A percentile compares a stretch with the other conserved stretches of the same genome.
Conservation (phyloP, 2,329 filamentous ascomycete genomes). For the Penicillium brasilianum region DNA sequence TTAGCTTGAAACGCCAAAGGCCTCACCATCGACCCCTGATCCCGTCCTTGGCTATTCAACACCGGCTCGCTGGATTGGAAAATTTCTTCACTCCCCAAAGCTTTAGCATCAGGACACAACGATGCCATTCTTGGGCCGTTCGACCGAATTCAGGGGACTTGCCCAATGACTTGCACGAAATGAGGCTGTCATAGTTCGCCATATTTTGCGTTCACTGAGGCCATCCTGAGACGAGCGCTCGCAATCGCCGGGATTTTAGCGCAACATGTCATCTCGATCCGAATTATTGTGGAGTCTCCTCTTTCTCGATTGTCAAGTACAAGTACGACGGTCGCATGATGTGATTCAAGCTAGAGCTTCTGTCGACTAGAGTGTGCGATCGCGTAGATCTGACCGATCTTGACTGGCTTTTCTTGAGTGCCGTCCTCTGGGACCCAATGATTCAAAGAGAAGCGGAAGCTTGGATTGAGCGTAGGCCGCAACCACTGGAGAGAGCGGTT, state of each 20-base stretch:
- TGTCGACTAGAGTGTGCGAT: neutral
- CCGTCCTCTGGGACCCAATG: neutral
- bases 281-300: neutral
- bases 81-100: neutral
- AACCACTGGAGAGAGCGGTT: too few relatives aligned
- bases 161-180: neutral
- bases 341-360: neutral
- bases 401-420: neutral
- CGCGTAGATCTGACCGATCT: neutral
- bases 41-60: neutral
- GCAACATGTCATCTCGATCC: neutral
- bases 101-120: neutral
- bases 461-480: neutral
- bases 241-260: neutral
- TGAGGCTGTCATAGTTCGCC: neutral
- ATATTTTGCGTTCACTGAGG: neutral
- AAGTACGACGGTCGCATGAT: neutral
- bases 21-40: neutral
- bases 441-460: neutral
- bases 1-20: slow-evolving; percentile 9
- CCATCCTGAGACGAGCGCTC: neutral
- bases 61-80: neutral
- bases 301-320: neutral
- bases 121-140: neutral
- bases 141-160: neutral